Evolutionary conservation across 345 rosid species (phyloP).

Genomic region (Cardamine occulta): DNA sequence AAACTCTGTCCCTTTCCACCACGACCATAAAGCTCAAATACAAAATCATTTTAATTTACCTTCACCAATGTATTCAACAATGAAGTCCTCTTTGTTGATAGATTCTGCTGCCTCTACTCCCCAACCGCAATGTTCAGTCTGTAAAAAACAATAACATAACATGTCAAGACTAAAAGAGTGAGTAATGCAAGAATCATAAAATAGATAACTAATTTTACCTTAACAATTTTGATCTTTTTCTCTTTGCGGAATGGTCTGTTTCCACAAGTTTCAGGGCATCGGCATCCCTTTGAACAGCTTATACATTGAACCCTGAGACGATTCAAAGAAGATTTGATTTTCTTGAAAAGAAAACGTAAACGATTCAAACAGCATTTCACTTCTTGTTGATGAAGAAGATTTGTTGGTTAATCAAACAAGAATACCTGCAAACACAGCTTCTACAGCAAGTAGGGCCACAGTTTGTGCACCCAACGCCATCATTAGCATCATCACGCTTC

Average conservation of each 20-base stretch:
- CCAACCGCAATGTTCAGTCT: conserved; percentile 97
- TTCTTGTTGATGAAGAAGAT: conserved; percentile 3
- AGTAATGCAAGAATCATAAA: conserved; percentile 6
- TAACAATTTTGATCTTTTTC: conserved; percentile 77
- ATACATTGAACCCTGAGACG: conserved; percentile 76
- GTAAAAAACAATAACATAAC: conserved; percentile 38
- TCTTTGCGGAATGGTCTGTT: conserved; percentile 96
- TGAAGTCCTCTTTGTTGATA: conserved; percentile 71
- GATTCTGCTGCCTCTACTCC: conserved; percentile 92
- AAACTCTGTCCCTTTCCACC: neutral
- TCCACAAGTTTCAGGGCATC: conserved; percentile 78
- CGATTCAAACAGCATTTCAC: neutral
- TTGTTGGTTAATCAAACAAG: conserved; percentile 4
- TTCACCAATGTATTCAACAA: conserved; percentile 95
- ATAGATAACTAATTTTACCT: conserved; percentile 50
- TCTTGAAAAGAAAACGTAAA: neutral
- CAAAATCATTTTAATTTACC: conserved; percentile 54
- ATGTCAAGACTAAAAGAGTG: conserved; percentile 10
- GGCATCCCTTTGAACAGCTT: conserved; percentile 90
- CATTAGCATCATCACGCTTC: conserved; percentile 68
- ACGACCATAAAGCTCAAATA: neutral
- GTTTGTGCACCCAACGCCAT: conserved; percentile 83
- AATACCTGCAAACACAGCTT: conserved; percentile 89
- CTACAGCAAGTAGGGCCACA: conserved; percentile 77
- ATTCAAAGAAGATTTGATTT: conserved; percentile 2